A percentile compares a stretch with the other conserved stretches of the same genome.
Conservation (phyloP, 257 asterid genomes). For the Petunia secreta region DNA sequence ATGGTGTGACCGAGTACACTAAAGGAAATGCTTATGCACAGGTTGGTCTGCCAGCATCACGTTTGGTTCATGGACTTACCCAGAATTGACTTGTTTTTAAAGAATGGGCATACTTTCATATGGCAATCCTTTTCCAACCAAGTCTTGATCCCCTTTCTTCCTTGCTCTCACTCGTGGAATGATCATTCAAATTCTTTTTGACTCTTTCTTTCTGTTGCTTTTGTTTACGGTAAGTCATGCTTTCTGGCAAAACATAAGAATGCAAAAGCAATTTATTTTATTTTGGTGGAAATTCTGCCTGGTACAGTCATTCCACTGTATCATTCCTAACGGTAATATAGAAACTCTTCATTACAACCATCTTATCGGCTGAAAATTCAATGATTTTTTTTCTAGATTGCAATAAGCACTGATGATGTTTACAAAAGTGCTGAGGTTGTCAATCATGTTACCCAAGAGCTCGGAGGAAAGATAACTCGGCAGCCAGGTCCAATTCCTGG, state of each 20-base stretch:
- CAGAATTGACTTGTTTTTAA: background rate
- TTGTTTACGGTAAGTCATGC: background rate
- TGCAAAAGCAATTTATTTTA: background rate
- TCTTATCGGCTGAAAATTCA: background rate
- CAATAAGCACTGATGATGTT: conserved; percentile 83
- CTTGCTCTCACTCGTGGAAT: background rate
- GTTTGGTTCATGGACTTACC: background rate
- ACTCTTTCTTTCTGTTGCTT: background rate
- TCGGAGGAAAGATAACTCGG: conserved; percentile 93
- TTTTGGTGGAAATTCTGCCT: background rate
- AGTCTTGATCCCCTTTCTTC: conserved; percentile 1
- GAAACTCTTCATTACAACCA: background rate
- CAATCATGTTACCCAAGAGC: conserved; percentile 74
- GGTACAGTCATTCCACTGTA: background rate
- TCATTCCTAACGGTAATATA: no score
- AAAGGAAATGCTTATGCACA: conserved; percentile 99
- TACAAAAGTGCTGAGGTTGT: conserved; percentile 92
- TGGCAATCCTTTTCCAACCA: no score
- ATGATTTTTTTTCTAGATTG: conserved; percentile 51
- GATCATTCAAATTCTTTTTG: background rate
- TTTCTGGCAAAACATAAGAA: background rate
- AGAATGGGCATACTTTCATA: background rate
- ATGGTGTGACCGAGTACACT: conserved; percentile 92
- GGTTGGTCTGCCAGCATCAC: conserved; percentile 48
- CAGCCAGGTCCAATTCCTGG: conserved; percentile 93